Evolutionary conservation across 2,329 filamentous ascomycete species (phyloP), one percentile per base, ranked within the genome.

Genomic region (Graphilbum fragrans): DNA sequence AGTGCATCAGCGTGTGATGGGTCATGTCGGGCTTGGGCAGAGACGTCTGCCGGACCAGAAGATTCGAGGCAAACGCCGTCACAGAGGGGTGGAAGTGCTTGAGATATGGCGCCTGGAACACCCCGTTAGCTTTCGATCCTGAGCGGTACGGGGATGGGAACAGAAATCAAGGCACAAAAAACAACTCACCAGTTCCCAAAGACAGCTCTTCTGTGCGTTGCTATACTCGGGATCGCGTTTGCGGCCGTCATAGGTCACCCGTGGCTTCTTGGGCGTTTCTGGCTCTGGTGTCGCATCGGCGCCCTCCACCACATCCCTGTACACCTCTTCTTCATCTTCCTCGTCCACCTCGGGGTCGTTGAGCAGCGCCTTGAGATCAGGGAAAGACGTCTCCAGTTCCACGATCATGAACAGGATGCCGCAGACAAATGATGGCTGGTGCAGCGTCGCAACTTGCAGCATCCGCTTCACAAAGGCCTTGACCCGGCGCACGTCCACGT

Each of bases 381-480:
- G 82, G 60, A 95, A 94, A 0, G 76, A 80, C 47, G 67, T 67
- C 53, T 85, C 80, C 25, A 98, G 66, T 58, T 96, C 86, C 42
- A 80, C 77, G 34, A 96, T 70, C 31, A 98, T 72, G 56, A 92
- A 96, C 18, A 98, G 70, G n/a, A 94, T 77, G 50, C 90, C 90
- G 54, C 88, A 95, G 37, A 87, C 78, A 55, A 98, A 98, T 0
- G 90, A 77, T 9, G 92, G 85, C 48, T 96, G 87, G 55, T 98
- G 92, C 52, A 98, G 64, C 19, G 82, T 82, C 19, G 93, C 70
- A 33, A 94, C 70, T 58, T 98, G 92, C 35, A 96, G 66, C 60
- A 98, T 76, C 46, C 92, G 77, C 66, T 98, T 98, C 35, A 88
- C 81, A 55, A 98, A 98, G 2, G 92, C 92, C 63, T 96, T 94